A percentile compares a stretch with the other conserved stretches of the same genome.
Conservation (phyloP, 1,284 basidiomycete genomes). For the Afroboletus lepidellus region DNA sequence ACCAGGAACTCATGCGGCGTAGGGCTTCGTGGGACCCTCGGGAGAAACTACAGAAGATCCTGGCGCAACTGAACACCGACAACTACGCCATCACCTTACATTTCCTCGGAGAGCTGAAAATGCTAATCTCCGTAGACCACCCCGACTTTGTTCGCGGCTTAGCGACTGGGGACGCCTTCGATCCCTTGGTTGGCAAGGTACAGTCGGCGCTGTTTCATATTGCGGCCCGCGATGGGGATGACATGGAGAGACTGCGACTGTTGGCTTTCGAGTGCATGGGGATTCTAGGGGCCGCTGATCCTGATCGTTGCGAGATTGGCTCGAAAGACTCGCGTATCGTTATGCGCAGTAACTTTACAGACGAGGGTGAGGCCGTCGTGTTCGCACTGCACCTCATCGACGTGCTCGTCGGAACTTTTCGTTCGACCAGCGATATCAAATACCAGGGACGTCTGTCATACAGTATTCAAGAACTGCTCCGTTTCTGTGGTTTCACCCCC, state of each 20-base stretch:
- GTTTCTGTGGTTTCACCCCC: constrained; percentile 84
- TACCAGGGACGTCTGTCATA: constrained; percentile 91
- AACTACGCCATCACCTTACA: constrained; percentile 80
- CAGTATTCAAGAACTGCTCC: constrained; percentile 90
- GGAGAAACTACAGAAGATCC: constrained; percentile 63
- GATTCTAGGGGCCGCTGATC: constrained; percentile 93
- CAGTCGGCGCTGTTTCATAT: constrained; percentile 71
- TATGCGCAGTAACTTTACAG: constrained; percentile 80
- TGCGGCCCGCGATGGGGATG: constrained; percentile 77
- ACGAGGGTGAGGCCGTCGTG: constrained; percentile 73
- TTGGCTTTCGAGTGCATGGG: constrained; percentile 91
- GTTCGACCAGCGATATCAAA: constrained; percentile 90
- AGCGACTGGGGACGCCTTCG: constrained; percentile 84
- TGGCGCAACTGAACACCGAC: constrained; percentile 77
- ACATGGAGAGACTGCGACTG: constrained; percentile 63
- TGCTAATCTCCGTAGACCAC: constrained; percentile 55
- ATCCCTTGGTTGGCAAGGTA: constrained; percentile 72
- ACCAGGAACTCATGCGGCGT: constrained; percentile 46
- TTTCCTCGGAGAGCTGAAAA: constrained; percentile 76
- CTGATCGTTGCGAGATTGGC: constrained; percentile 83
- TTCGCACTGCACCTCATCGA: constrained; percentile 91
- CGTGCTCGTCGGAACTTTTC: constrained; percentile 89
- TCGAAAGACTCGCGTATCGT: constrained; percentile 66
- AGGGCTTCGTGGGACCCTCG: constrained; percentile 54
- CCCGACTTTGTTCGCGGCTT: constrained; percentile 58